Evolutionary conservation across 2,329 filamentous ascomycete species (phyloP), one percentile per base, ranked within the genome.

Genomic region (Fusarium musae): DNA sequence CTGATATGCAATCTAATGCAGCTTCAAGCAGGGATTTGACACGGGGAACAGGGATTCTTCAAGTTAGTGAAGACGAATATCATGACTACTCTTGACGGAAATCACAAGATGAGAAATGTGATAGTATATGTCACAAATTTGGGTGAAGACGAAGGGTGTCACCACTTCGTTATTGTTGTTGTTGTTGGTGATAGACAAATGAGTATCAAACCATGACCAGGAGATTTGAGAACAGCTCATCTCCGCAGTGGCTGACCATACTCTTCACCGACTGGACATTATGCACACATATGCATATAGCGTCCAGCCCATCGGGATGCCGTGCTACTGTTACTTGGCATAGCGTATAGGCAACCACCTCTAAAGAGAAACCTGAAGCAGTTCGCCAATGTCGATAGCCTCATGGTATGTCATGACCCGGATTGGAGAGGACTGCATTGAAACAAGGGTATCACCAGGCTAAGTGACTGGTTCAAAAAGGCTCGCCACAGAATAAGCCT

Each of bases 191-290:
- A 26, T 37, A 30, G 42, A 21, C 17, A 11, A 7, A 40, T 43
- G 34, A 36, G 37, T 11, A n/a, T 30, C 21, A 30, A 61, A 63
- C 5, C 9, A 39, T 26, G 44, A 15, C 32, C n/a, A 47, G 28
- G 21, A 36, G 53, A 13, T 23, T 26, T 11, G 32, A 43, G 43
- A 43, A 36, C 13, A 30, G 50, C 34, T 37, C 50, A 50, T 37
- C 36, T 26, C 19, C 15, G 39, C 23, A 42, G 21, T 37, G 23
- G 26, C 50, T 53, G 54, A 34, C 34, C 40, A 19, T 54, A 26
- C 44, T 59, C 44, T 49, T 69, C 59, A 70, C 66, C 66, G 66
- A 70, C 66, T 64, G 44, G 23, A n/a, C 28, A 58, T 44, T 19
- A 50, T 26, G 34, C 28, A 52, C n/a, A 32, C 40, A 34, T 32